phyloP scores from a whole-genome alignment of 495 filamentous ascomycete species.

The Aspergillus funiculosus region DNA sequence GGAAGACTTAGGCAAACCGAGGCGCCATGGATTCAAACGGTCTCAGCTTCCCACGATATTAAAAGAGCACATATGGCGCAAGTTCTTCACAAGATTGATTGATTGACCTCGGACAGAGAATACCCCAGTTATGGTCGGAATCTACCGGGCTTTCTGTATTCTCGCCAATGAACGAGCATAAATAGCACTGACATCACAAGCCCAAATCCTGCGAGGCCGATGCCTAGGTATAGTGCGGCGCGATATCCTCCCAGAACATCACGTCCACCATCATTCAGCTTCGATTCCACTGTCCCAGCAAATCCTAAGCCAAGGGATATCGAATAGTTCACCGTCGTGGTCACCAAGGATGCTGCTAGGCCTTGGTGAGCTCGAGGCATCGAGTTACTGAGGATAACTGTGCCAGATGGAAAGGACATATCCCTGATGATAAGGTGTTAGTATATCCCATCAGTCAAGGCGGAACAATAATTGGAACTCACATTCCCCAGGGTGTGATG shows the following conservation, averaged over 20 bases:
- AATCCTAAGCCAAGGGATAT: slow-evolving; percentile 57
- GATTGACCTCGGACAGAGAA: not conserved
- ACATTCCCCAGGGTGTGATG: slow-evolving; percentile 55
- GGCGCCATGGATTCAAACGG: no score
- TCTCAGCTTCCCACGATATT: no score
- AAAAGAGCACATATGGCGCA: no score
- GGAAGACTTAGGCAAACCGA: no score
- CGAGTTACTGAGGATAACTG: slow-evolving; percentile 53
- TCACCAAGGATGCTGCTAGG: slow-evolving; percentile 53
- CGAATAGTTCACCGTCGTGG: slow-evolving; percentile 56
- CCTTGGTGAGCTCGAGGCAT: slow-evolving; percentile 58
- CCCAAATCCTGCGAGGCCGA: slow-evolving; percentile 31
- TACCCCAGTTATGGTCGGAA: not conserved
- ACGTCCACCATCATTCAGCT: slow-evolving; percentile 40
- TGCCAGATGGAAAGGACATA: slow-evolving; percentile 54
- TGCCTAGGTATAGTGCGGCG: slow-evolving; percentile 52
- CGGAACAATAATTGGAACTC: not conserved
- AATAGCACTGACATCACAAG: slow-evolving; percentile 12
- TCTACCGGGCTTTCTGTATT: not conserved
- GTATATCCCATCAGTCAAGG: not conserved
- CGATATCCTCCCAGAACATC: slow-evolving; percentile 49
- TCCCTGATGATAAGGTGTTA: slow-evolving; percentile 30
- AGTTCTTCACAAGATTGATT: no score
- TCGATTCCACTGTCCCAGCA: slow-evolving; percentile 53
- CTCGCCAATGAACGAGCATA: slow-evolving; percentile 15